phyloP scores from a whole-genome alignment of 176 grass and related monocot genomes.

The Oryza longistaminata region DNA sequence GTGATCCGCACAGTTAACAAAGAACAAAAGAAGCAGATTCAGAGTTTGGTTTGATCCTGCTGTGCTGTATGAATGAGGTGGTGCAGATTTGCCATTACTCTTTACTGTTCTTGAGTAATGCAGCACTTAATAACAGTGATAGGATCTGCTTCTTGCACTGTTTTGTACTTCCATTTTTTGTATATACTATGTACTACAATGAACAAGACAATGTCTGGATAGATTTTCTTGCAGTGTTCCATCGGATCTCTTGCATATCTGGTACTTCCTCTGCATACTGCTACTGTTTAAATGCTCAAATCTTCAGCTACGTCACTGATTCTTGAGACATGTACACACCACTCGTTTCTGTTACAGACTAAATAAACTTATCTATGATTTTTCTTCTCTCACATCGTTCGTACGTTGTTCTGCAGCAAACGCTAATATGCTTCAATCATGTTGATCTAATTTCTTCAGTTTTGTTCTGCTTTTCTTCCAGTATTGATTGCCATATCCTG shows the following conservation, averaged over 20 bases:
- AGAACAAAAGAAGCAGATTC: neutral
- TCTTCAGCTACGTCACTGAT: neutral
- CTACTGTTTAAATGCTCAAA: neutral
- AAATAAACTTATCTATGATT: neutral
- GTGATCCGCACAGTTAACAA: slow-evolving; percentile 34
- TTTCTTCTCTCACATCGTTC: neutral
- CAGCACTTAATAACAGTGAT: neutral
- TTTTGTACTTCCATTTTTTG: neutral
- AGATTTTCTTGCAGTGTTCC: neutral
- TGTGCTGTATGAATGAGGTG: neutral
- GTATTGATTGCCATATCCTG: neutral
- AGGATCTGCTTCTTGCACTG: neutral
- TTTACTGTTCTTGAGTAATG: neutral
- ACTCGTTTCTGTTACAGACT: too few relatives aligned
- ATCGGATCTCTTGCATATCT: neutral
- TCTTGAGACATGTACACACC: neutral
- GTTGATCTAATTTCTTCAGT: neutral
- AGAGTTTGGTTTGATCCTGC: neutral
- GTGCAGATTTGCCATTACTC: neutral
- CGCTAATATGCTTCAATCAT: neutral
- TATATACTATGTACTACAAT: neutral
- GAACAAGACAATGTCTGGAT: neutral
- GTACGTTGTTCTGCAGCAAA: neutral
- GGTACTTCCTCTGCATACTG: neutral
- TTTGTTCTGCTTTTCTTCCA: neutral